Evolutionary conservation across 805 yeast species (phyloP).

Genomic region (Lachancea thermotolerans): DNA sequence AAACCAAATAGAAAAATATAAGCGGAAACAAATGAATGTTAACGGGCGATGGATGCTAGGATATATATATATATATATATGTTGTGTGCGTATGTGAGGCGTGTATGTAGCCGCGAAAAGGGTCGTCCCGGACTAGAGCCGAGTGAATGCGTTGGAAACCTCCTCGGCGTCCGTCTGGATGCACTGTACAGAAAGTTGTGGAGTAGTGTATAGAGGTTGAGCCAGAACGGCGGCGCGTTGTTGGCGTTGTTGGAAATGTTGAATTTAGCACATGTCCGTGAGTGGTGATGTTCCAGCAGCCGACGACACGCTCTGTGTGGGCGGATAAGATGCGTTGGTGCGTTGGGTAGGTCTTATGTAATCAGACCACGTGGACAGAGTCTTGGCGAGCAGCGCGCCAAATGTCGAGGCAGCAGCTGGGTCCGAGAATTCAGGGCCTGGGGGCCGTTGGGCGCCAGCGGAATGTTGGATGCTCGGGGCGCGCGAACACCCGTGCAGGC

Average conservation of each 20-base stretch:
- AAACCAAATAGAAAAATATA: not conserved
- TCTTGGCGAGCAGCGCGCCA: too few species aligned
- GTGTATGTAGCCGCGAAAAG: not conserved
- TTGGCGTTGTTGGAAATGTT: constrained; percentile 9
- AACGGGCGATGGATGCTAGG: not conserved
- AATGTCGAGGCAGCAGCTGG: too few species aligned
- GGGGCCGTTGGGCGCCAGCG: too few species aligned
- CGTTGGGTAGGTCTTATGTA: too few species aligned
- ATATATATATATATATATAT: not conserved
- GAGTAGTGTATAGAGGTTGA: not conserved
- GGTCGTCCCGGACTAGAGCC: not conserved
- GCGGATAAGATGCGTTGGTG: too few species aligned
- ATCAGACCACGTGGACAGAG: too few species aligned
- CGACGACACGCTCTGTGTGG: too few species aligned
- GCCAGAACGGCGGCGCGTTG: not conserved
- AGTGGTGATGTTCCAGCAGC: not conserved
- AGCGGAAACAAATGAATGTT: not conserved
- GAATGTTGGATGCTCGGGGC: too few species aligned
- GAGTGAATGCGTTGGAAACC: not conserved
- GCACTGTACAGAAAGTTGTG: not conserved
- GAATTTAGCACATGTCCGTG: constrained; percentile 1
- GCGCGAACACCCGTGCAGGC: too few species aligned
- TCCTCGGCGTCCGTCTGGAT: not conserved
- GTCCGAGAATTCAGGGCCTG: too few species aligned
- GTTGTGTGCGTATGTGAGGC: not conserved